phyloP scores from a whole-genome alignment of 192 early-diverging fungal genomes.

The Podila epigama region DNA sequence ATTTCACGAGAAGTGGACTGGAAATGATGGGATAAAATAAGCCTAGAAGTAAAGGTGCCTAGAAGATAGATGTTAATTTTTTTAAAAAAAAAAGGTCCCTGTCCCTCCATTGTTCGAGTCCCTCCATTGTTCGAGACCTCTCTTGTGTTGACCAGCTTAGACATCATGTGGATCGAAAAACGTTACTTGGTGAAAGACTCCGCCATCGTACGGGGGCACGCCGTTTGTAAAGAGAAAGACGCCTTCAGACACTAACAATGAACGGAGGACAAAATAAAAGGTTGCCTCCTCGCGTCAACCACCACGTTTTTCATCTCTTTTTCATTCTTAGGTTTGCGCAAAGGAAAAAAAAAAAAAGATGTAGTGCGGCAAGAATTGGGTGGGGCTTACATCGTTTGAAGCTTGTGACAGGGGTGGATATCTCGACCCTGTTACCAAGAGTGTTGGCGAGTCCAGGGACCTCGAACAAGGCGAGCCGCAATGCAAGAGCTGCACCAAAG shows the following conservation, averaged over 20 bases:
- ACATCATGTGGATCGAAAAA: not conserved
- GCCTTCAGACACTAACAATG: constrained; percentile 85
- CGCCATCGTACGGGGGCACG: constrained; percentile 88
- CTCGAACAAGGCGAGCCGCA: constrained; percentile 56
- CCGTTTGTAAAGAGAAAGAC: constrained; percentile 76
- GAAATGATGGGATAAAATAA: constrained; percentile 70
- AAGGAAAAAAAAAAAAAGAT: too few relatives aligned
- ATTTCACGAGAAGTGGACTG: constrained; percentile 60
- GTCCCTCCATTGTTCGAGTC: too few relatives aligned
- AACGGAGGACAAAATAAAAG: too few relatives aligned
- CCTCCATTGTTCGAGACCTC: too few relatives aligned
- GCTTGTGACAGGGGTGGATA: constrained; percentile 87
- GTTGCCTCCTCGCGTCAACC: too few relatives aligned
- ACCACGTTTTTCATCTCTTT: too few relatives aligned
- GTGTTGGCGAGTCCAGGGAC: constrained; percentile 53
- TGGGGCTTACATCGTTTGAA: constrained; percentile 75
- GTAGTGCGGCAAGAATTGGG: not conserved
- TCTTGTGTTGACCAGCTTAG: not conserved
- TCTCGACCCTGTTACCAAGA: constrained; percentile 72
- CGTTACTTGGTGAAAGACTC: constrained; percentile 86
- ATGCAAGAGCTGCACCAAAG: constrained; percentile 44
- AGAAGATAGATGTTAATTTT: not conserved
- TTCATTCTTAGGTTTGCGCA: too few relatives aligned
- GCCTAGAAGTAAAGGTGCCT: constrained; percentile 78
- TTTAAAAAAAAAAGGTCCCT: not conserved